Evolutionary conservation across 139 green algal genomes (phyloP).

Genomic region (Chlamydomonas sp.): DNA sequence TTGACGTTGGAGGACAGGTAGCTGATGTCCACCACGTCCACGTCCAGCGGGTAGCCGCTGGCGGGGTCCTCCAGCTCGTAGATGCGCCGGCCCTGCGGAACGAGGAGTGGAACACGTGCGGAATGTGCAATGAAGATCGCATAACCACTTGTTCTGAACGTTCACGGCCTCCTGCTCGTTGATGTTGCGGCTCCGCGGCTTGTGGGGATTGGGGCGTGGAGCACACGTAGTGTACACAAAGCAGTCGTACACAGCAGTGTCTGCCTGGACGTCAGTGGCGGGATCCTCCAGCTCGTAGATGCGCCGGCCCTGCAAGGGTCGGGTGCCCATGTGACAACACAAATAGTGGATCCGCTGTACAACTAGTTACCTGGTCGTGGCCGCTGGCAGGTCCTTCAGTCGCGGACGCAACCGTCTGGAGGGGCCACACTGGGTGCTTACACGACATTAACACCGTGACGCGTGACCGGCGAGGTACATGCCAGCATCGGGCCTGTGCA

Average conservation of each 20-base stretch:
- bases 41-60: conserved; percentile 30
- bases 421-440: too few species aligned
- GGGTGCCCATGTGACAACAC: too few species aligned
- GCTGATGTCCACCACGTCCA: conserved; percentile 50
- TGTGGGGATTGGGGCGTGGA: not conserved
- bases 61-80: conserved; percentile 11
- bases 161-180: too few species aligned
- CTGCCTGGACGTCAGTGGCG: not conserved
- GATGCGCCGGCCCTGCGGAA: conserved; percentile 16
- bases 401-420: not conserved
- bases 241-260: conserved; percentile 46
- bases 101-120: not conserved
- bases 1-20: conserved; percentile 42
- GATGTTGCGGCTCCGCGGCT: too few species aligned
- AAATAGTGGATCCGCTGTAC: not conserved
- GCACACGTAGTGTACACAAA: conserved; percentile 25
- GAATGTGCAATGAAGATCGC: too few species aligned
- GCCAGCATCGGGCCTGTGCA: not conserved
- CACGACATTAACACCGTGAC: too few species aligned
- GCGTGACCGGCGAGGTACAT: too few species aligned
- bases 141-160: too few species aligned
- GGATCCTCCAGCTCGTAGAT: conserved; percentile 20
- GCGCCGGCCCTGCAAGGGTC: not conserved
- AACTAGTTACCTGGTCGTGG: not conserved
- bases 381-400: not conserved